Evolutionary conservation across 2,329 filamentous ascomycete species (phyloP).

Genomic region (Delphinella strobiligena): DNA sequence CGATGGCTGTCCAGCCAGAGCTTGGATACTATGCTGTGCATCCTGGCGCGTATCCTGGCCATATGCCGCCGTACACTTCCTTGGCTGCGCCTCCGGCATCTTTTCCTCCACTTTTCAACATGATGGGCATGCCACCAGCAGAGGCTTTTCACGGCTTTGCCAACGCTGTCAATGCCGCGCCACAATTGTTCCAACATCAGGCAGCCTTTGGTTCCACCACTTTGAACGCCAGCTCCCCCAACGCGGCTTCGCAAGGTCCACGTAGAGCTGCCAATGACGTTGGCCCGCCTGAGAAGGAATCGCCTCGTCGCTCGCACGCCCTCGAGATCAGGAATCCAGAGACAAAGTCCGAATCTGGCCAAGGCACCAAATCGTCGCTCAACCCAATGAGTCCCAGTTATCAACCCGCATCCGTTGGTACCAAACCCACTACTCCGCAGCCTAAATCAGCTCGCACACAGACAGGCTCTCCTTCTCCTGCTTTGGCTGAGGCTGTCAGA

Average conservation of each 20-base stretch:
- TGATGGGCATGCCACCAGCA: constrained; percentile 7
- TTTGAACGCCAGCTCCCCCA: not conserved
- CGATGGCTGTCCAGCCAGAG: not conserved
- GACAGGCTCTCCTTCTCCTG: constrained; percentile 5
- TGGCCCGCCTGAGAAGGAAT: constrained; percentile 2
- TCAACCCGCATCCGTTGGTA: constrained; percentile 16
- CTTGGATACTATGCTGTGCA: not conserved
- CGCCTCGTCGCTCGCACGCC: constrained; percentile 17
- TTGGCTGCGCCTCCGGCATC: not conserved
- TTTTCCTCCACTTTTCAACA: constrained; percentile 6
- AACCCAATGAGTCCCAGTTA: constrained; percentile 28
- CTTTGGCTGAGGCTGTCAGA: constrained; percentile 8
- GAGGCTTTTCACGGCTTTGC: constrained; percentile 3
- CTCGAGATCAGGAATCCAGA: constrained; percentile 23
- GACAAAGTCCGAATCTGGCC: constrained; percentile 9
- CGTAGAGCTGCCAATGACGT: constrained; percentile 1
- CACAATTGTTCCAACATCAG: constrained; percentile 5
- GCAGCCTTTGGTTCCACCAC: not conserved
- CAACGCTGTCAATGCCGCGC: not conserved
- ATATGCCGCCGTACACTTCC: constrained; percentile 2
- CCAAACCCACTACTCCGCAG: constrained; percentile 7
- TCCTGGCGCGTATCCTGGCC: not conserved
- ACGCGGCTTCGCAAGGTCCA: not conserved
- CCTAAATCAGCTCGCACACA: not conserved
- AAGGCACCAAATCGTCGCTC: constrained; percentile 17